Percentiles rank a stretch among this genome's conserved stretches.
Conservation (phyloP, 192 early-diverging fungal genomes). For the Podochytrium sp. region DNA sequence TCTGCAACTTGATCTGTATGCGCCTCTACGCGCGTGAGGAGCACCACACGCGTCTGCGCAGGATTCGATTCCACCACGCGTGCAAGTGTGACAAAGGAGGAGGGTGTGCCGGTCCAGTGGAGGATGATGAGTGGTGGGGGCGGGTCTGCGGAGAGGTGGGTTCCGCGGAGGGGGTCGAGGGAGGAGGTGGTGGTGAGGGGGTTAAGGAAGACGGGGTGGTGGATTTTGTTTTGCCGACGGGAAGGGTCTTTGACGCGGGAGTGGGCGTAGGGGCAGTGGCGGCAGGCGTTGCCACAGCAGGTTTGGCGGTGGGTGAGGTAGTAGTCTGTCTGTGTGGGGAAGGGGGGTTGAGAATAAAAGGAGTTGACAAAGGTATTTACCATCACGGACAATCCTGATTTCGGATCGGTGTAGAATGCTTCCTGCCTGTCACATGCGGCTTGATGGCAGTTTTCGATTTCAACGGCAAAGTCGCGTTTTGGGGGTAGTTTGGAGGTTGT, state of each 20-base stretch:
- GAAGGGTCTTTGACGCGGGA: slow-evolving; percentile 11
- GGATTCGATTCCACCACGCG: not conserved
- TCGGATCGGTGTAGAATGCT: slow-evolving; percentile 15
- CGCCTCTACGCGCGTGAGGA: slow-evolving; percentile 2
- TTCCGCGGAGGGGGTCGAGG: not conserved
- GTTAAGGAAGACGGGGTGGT: not conserved
- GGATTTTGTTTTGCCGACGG: not conserved
- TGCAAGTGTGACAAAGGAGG: not conserved
- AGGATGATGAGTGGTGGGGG: not conserved
- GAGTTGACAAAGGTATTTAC: no score
- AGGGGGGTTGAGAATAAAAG: no score
- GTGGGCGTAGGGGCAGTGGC: slow-evolving; percentile 16
- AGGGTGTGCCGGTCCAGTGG: slow-evolving; percentile 1
- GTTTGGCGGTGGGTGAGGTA: not conserved
- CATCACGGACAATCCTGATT: slow-evolving; percentile 7
- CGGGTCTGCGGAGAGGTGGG: not conserved
- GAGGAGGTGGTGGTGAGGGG: not conserved
- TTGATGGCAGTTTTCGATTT: slow-evolving; percentile 14
- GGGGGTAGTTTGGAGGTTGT: not conserved
- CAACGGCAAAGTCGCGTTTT: not conserved
- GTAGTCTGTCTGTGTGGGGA: no score
- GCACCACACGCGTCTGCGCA: not conserved
- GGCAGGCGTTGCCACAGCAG: slow-evolving; percentile 19
- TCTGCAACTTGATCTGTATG: not conserved
- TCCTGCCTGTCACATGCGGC: not conserved